These are phyloP conservation scores for Actinomortierella ambigua DNA, from an alignment of 371 early-diverging fungal genomes.

Conservation along the genomic window DNA sequence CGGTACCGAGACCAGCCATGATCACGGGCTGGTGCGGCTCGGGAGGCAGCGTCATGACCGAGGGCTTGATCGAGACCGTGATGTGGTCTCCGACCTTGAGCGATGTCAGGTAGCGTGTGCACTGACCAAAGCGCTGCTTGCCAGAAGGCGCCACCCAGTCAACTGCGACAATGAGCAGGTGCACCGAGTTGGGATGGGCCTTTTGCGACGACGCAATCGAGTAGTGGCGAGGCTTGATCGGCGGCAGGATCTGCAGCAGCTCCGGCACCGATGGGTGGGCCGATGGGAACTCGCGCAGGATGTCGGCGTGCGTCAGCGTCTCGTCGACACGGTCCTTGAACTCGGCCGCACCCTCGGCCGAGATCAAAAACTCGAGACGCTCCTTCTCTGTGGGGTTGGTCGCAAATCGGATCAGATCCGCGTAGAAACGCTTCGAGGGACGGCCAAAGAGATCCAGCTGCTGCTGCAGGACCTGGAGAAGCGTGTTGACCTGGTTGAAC, in stretches of 20 bases:
- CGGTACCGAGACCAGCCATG: constrained; percentile 96
- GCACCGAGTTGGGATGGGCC: constrained; percentile 87
- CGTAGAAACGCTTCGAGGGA: constrained; percentile 92
- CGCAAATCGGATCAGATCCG: constrained; percentile 74
- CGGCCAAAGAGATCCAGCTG: constrained; percentile 91
- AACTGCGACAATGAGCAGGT: constrained; percentile 88
- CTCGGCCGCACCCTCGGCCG: constrained; percentile 78
- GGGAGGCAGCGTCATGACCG: constrained; percentile 93
- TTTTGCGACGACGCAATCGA: constrained; percentile 90
- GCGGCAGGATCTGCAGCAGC: constrained; percentile 73
- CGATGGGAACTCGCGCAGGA: constrained; percentile 85
- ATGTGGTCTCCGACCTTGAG: constrained; percentile 72
- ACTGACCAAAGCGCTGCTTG: constrained; percentile 81
- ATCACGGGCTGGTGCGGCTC: constrained; percentile 85
- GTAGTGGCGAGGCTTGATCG: constrained; percentile 95
- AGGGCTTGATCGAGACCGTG: constrained; percentile 91
- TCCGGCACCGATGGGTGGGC: constrained; percentile 76
- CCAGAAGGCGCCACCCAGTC: constrained; percentile 79
- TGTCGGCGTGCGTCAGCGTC: constrained; percentile 85
- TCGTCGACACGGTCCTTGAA: constrained; percentile 85
- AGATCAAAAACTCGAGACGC: constrained; percentile 70
- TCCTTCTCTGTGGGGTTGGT: constrained; percentile 75
- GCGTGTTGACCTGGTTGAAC: constrained; percentile 68
- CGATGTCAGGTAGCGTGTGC: constrained; percentile 84
- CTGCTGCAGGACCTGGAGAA: constrained; percentile 82